Evolutionary conservation across 2,329 filamentous ascomycete species (phyloP), one percentile per base, ranked within the genome.

Genomic region (Stylonectria norvegica): DNA sequence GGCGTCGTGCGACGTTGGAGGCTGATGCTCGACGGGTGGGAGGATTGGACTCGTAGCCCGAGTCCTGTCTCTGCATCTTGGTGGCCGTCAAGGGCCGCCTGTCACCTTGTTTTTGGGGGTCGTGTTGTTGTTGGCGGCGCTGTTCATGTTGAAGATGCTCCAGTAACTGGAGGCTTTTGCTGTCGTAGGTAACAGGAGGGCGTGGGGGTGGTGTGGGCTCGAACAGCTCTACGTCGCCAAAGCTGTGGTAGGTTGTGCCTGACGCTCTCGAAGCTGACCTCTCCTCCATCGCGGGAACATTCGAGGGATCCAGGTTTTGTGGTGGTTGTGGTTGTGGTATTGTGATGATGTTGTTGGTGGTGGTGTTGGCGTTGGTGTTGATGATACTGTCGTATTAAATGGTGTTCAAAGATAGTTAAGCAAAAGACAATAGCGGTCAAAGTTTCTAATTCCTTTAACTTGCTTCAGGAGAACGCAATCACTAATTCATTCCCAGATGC

Each of bases 1-100:
- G 55, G 14, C 59, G 61, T 2, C 68, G 61, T 2, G 45, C 48
- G 15, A 58, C 52, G 5, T 59, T 58, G 29, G 62, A 65, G 20
- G 56, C 58, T 3, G 71, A 72, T 12, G 58, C 59, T 7, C 61
- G 63, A 2, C 70, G 66, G 6, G 58, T 57, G 14, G 57, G 50
- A 7, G 62, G 59, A 32, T 70, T 66, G 3, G 76, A 79, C 52
- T 75, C 76, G 50, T 81, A 80, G 22, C 77, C 77, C 0, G 77
- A 80, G 54, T 81, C 76, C 44, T 78, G 75, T 11, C 77, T 69
- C 35, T 69, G 68, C 66, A 79, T 78, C 40, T 64, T 65, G 34
- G 56, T 51, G 0, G 65, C 57, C 10, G 58, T 54, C 2, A 30
- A 20, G 2, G 64, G 65, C 16, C 51, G 53, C 16, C 59, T 58